Base-by-base conservation (phyloP, 1,284 basidiomycete species). In the Inonotus hispidus region DNA sequence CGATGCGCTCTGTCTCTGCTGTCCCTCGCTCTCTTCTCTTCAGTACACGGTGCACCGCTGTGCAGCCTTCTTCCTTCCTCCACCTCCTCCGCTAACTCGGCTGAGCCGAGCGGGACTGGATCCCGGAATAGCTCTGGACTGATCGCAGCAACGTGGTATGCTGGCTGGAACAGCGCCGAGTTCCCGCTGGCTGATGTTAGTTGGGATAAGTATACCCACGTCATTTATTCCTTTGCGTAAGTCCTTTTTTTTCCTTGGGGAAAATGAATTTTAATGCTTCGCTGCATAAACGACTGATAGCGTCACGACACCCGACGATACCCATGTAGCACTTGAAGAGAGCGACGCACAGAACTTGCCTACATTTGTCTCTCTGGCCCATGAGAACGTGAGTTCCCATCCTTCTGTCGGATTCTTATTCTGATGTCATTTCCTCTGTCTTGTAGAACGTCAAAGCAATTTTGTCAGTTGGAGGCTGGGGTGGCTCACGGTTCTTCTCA, bases 401-500 rank as follows among this genome's bases (percentile, higher is more conserved):
- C 46, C 46, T 27, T 35, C 27, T 52, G 6, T 35, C 27, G 35
- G 58, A 41, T 4, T 43, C 13, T 16, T 16, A 6, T 43, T 43
- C 19, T 14, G 14, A 16, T 16, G 11, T 43, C 41, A 4, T 16
- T 43, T 32, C 25, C 11, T 29, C n/a, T 29, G n/a, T 52, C 58
- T 23, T 29, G 25, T 77, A 79, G 62, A 75, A 76, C 60, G 90
- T 93, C 47, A 80, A 82, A 63, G 89, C 94, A n/a, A 75, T 87
- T 60, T 75, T 95, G 46, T 89, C 91, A 45, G 81, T 97, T 49
- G 94, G 94, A 60, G 94, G 94, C 50, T 96, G 93, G 93, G 84
- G 83, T 4, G 93, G 92, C 23, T 90, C 87, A 3, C 71, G 72
- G 53, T 90, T 77, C 77, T 97, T 92, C 75, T 95, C 93, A 0